phyloP scores from a whole-genome alignment of 192 early-diverging fungal genomes.

The Paraglomus occultum region DNA sequence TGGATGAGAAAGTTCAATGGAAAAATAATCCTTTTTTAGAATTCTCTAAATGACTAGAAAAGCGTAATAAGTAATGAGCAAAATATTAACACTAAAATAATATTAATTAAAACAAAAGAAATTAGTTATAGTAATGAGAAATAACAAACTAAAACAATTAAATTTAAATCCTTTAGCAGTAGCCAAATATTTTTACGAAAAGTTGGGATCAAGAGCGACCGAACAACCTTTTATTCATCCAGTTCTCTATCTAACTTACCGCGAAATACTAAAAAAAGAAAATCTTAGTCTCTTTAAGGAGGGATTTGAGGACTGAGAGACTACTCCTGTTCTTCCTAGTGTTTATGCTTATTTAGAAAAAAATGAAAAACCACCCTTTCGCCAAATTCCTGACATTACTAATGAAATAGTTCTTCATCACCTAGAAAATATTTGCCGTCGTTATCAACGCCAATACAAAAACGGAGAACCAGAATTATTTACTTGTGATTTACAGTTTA shows the following conservation, averaged over 20 bases:
- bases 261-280: constrained; percentile 17
- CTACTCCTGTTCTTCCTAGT: not conserved
- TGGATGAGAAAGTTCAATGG: no score
- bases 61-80: no score
- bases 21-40: no score
- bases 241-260: not conserved
- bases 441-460: no score
- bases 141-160: constrained; percentile 10
- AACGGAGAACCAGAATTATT: not conserved
- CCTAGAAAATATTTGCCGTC: no score
- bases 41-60: no score
- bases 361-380: not conserved
- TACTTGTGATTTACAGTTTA: not conserved
- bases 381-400: not conserved
- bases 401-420: not conserved
- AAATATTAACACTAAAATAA: no score
- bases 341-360: not conserved
- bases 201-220: not conserved
- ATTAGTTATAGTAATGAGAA: no score
- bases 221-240: constrained; percentile 2
- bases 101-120: no score
- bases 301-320: not conserved
- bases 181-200: constrained; percentile 18
- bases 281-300: not conserved
- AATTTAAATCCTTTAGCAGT: constrained; percentile 13